Evolutionary conservation across 352 stramenopile species (phyloP).

Genomic region (Globisporangium solare): DNA sequence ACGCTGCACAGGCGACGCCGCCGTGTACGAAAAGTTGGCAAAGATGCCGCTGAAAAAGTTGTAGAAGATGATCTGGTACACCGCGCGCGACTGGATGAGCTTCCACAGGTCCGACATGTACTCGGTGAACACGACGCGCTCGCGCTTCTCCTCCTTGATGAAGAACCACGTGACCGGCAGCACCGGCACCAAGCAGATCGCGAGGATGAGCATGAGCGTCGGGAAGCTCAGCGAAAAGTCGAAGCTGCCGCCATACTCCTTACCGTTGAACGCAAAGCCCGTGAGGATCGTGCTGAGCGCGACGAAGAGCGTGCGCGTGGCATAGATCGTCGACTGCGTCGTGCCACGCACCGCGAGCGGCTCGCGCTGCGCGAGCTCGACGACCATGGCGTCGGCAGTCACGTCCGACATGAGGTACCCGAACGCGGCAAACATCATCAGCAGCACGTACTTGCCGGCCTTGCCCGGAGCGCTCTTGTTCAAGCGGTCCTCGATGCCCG

Average conservation of each 20-base stretch:
- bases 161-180: conserved; percentile 44
- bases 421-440: conserved; percentile 50
- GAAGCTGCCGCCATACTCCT: conserved; percentile 46
- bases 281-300: conserved; percentile 36
- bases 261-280: conserved; percentile 47
- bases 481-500: conserved; percentile 20
- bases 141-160: conserved; percentile 45
- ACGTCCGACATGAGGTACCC: conserved; percentile 53
- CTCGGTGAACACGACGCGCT: conserved; percentile 20
- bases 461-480: conserved; percentile 30
- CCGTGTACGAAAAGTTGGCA: conserved; percentile 30
- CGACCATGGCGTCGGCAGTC: conserved; percentile 42
- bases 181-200: conserved; percentile 26
- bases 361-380: conserved; percentile 57
- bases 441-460: conserved; percentile 41
- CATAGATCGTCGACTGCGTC: conserved; percentile 53
- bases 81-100: conserved; percentile 16
- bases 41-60: conserved; percentile 25
- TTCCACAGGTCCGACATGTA: conserved; percentile 36
- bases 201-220: conserved; percentile 40
- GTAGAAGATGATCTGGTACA: conserved; percentile 44
- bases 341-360: conserved; percentile 42
- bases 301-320: conserved; percentile 35
- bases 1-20: conserved; percentile 21
- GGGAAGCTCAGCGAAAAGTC: conserved; percentile 44